Base-by-base conservation (phyloP, 176 grass and related monocot species). In the Alopecurus myosuroides region DNA sequence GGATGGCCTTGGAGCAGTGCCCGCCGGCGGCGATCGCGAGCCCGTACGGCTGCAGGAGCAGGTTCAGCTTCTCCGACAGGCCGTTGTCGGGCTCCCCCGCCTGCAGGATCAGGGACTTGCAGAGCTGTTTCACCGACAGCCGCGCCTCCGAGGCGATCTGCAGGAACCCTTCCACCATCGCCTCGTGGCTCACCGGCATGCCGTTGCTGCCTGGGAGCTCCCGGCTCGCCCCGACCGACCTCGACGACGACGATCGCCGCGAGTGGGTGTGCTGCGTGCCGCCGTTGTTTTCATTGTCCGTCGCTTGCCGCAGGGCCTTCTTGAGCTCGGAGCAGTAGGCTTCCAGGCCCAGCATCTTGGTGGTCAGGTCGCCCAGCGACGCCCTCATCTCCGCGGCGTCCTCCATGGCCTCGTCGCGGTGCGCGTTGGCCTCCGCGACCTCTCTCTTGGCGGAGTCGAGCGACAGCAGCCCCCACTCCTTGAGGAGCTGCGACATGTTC, bases 91-190 rank as follows among this genome's bases (percentile, higher is more conserved):
- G 51, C 42, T 95, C 91, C 71, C 87, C 83, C 6, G 79, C 80
- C 69, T 95, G 89, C 74, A 88, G 89, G 65, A 94, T 87, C 39
- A 99, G 70, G 31, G 86, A 85, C 86, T 92, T 96, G 77, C 91
- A 91, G 80, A 99, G 82, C 65, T 96, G 91, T 26, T 92, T 96
- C 31, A 99, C 88, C 0, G 97, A 92, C 9, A 96, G 90, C 37
- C 93, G 87, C 1, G 91, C 83, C 76, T 96, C 93, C 0, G 97
- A 94, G n/a, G 91, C 93, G 29, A 96, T 88, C 85, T 94, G 97
- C 71, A 99, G 15, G 84, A 99, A 99, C 1, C 91, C 97, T 77
- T 99, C 97, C 66, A 95, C 88, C 93, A 98, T 94, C 13, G 88
- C 91, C 58, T 95, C 97, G 50, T 86, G 89, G 78, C 89, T 91